These are phyloP conservation scores for Kernera saxatilis DNA, from an alignment of 345 rosid genomes.

Conservation along the genomic window DNA sequence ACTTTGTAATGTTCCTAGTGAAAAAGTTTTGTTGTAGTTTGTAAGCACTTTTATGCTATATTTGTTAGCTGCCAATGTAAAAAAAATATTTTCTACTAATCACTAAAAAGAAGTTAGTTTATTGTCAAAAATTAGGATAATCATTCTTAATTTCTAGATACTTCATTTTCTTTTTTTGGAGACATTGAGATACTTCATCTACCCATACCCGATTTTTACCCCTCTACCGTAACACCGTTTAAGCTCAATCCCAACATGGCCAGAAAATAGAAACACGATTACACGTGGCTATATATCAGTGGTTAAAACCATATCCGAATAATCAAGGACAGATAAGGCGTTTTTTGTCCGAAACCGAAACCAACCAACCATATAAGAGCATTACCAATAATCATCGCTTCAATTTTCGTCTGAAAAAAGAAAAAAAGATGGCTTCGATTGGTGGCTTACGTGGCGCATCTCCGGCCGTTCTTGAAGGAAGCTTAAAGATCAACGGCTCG, in stretches of 20 bases:
- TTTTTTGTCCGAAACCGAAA: background rate
- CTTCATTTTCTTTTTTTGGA: too few relatives aligned
- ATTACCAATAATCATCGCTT: slow-evolving; percentile 30
- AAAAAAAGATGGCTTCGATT: slow-evolving; percentile 62
- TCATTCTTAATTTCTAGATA: too few relatives aligned
- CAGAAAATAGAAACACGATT: background rate
- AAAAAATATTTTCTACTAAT: too few relatives aligned
- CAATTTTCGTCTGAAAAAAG: slow-evolving; percentile 10
- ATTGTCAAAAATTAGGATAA: too few relatives aligned
- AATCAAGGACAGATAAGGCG: slow-evolving; percentile 50
- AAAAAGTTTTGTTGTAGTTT: too few relatives aligned
- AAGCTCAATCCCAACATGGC: slow-evolving; percentile 24
- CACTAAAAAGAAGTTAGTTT: too few relatives aligned
- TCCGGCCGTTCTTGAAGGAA: slow-evolving; percentile 64
- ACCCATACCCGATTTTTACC: too few relatives aligned
- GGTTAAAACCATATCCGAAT: slow-evolving; percentile 34
- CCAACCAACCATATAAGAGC: slow-evolving; percentile 40
- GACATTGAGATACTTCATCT: too few relatives aligned
- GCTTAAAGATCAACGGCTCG: slow-evolving; percentile 54
- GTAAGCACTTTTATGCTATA: too few relatives aligned
- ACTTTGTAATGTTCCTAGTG: too few relatives aligned
- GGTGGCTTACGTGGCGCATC: slow-evolving; percentile 63
- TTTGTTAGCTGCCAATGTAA: too few relatives aligned
- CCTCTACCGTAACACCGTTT: background rate
- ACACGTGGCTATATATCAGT: slow-evolving; percentile 21